Evolutionary conservation across 2,329 filamentous ascomycete genomes (phyloP).

Genomic region (Thermoascus crustaceus): DNA sequence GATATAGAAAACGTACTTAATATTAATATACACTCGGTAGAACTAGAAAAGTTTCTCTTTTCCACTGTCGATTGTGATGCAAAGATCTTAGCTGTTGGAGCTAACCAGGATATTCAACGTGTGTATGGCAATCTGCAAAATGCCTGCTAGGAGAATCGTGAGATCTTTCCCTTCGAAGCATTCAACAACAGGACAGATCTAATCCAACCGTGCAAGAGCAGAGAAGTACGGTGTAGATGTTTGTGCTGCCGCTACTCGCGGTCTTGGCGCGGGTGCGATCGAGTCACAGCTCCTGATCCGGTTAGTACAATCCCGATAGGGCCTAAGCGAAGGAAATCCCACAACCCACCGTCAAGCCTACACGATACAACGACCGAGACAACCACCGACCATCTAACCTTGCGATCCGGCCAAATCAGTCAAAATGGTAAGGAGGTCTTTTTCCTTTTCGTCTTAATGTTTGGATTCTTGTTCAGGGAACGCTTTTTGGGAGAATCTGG

Average conservation of each 20-base stretch:
- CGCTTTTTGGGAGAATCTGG: slow-evolving; percentile 9
- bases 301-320: slow-evolving; percentile 28
- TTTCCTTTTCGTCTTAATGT: slow-evolving; percentile 10
- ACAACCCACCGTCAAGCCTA: slow-evolving; percentile 30
- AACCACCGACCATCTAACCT: slow-evolving; percentile 32
- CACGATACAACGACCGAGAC: slow-evolving; percentile 32
- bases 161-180: too few relatives aligned
- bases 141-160: too few relatives aligned
- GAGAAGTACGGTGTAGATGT: too few relatives aligned
- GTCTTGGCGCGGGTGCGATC: slow-evolving; percentile 13
- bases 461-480: slow-evolving; percentile 13
- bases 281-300: slow-evolving; percentile 13
- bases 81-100: too few relatives aligned
- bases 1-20: background rate
- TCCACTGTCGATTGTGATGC: too few relatives aligned
- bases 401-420: slow-evolving; percentile 39
- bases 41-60: too few relatives aligned
- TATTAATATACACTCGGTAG: background rate
- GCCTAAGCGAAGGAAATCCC: slow-evolving; percentile 40
- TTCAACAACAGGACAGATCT: slow-evolving; percentile 1
- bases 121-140: too few relatives aligned
- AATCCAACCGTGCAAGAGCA: too few relatives aligned
- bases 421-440: slow-evolving; percentile 37
- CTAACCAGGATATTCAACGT: too few relatives aligned
- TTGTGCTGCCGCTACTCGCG: background rate